Evolutionary conservation across 108 stramenopile species (phyloP), one percentile per base, ranked within the genome.

Genomic region (Skeletonema tropicum): DNA sequence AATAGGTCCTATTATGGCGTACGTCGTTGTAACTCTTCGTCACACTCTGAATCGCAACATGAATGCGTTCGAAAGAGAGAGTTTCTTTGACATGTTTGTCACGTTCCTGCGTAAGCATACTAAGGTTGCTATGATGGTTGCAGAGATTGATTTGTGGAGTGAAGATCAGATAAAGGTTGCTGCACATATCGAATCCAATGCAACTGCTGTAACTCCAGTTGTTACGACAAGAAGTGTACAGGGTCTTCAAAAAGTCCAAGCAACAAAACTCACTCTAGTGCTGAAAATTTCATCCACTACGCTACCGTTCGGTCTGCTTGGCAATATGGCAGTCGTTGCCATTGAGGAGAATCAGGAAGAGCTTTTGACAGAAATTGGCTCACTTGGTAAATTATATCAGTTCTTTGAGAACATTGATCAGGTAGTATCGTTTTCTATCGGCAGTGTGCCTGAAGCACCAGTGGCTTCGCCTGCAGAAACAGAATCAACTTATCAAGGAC

Each of bases 371-470:
- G 52, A 55, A 55, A 55, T 55, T 2, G 7, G 23, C 23, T 9
- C 2, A 55, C 19, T 55, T 6, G 52, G 52, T 23, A 23, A 55
- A 55, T 7, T 55, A 5, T 55, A 55, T n/a, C 9, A 55, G 9
- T 55, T 55, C 23, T 55, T 55, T 55, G 52, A 10, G 21, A 55
- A 55, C 23, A 23, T 55, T 55, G 52, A 55, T 23, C 52, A 55
- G 23, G 52, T 55, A 23, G 52, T 23, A 3, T 21, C 52, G 23
- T 55, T 23, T 23, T 21, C 23, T 23, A 25, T 55, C 7, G 5
- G n/a, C 23, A 23, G 52, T 55, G 52, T 55, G 19, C 25, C 52
- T 23, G 52, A 55, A 55, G 23, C 52, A 55, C 52, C 52, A n/a
- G 52, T 55, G 52, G 19, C 52, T 55, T 55, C 52, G 19, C 52